These are phyloP conservation scores for sweet orange (Citrus sinensis) DNA, from an alignment of 345 rosid genomes.

Conservation along the genomic window DVS_A1.0 CM039163.1:3991001-3991500, in stretches of 20 bases:
- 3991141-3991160: neutral
- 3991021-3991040: slow-evolving; percentile 91
- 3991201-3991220: neutral
- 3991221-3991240: neutral
- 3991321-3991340: neutral
- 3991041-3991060: slow-evolving; percentile 93
- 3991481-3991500: neutral
- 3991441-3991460: neutral
- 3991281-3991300: neutral
- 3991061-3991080: slow-evolving; percentile 83
- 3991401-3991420: neutral
- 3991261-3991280: neutral
- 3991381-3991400: neutral
- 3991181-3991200: neutral
- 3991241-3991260: neutral
- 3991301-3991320: neutral
- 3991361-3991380: neutral
- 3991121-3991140: neutral
- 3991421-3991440: neutral
- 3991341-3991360: neutral
- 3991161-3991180: neutral
- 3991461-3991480: neutral
- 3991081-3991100: slow-evolving; percentile 26
- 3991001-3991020: slow-evolving; percentile 1
- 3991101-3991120: slow-evolving; percentile 16